Evolutionary conservation across 2,329 filamentous ascomycete species (phyloP).

Genomic region (Xylaria sp.): DNA sequence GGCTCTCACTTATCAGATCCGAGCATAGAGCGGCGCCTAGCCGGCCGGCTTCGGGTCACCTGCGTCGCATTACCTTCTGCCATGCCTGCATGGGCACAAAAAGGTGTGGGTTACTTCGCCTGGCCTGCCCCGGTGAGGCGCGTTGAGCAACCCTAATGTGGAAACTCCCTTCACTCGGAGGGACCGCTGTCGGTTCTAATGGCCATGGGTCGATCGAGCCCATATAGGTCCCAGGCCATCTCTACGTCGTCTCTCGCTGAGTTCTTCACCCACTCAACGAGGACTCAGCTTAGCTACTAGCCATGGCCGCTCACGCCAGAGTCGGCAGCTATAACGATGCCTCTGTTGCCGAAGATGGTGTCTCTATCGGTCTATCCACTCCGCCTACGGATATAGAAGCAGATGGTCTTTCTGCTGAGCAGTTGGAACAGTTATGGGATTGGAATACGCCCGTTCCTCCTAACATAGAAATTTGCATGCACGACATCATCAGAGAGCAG

Average conservation of each 20-base stretch:
- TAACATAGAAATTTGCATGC: conserved; percentile 51
- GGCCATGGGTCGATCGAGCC: conserved; percentile 10
- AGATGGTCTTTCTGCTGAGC: conserved; percentile 40
- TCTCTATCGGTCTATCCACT: conserved; percentile 33
- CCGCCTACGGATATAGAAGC: conserved; percentile 40
- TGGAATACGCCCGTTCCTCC: conserved; percentile 53
- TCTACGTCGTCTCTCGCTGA: background rate
- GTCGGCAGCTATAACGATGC: conserved; percentile 24
- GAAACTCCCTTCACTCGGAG: conserved; percentile 13
- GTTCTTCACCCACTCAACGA: background rate
- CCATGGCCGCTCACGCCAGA: conserved; percentile 25
- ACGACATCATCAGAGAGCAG: conserved; percentile 52
- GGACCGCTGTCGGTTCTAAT: conserved; percentile 19
- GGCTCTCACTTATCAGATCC: conserved; percentile 43
- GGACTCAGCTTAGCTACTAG: background rate
- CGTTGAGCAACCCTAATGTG: background rate
- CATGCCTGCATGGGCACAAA: background rate
- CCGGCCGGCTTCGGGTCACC: conserved; percentile 33
- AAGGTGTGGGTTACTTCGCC: background rate
- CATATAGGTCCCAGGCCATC: conserved; percentile 8
- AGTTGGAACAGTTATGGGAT: conserved; percentile 52
- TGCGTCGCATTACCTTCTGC: conserved; percentile 1
- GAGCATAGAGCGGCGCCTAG: conserved; percentile 30
- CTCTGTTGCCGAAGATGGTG: conserved; percentile 32
- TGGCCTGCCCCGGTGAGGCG: conserved; percentile 7